Conservation (phyloP, 2,329 filamentous ascomycete genomes). For the Aspergillus tamarii region DNA sequence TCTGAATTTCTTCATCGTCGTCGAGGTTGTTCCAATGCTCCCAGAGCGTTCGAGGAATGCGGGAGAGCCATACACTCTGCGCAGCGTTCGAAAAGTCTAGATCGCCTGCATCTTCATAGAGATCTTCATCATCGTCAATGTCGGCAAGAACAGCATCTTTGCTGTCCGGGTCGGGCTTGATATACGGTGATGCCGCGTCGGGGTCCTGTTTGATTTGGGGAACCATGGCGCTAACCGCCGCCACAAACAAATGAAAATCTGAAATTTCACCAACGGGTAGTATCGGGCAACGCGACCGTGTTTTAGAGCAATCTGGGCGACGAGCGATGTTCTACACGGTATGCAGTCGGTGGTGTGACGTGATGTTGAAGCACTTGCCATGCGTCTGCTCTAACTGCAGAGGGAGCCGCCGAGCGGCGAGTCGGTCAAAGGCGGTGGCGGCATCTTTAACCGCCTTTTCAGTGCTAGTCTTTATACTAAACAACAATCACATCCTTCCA, state of each 20-base stretch:
- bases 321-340: background rate
- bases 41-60: constrained; percentile 79
- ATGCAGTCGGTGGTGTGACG: constrained; percentile 13
- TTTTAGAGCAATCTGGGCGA: background rate
- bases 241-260: background rate
- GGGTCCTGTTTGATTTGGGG: constrained; percentile 47
- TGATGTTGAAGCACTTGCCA: constrained; percentile 19
- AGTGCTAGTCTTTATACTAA: background rate
- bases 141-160: constrained; percentile 39
- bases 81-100: constrained; percentile 58
- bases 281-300: constrained; percentile 12
- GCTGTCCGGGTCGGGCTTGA: constrained; percentile 47
- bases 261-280: background rate
- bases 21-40: constrained; percentile 75
- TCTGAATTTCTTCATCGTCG: constrained; percentile 78
- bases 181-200: constrained; percentile 38
- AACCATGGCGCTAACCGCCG: constrained; percentile 28
- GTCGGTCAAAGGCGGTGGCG: constrained; percentile 25
- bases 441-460: background rate
- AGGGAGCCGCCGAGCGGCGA: constrained; percentile 12
- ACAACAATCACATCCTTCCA: background rate
- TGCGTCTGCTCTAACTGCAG: constrained; percentile 2
- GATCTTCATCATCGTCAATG: constrained; percentile 67
- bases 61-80: constrained; percentile 69
- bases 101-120: constrained; percentile 70